Evolutionary conservation across 176 grass and related monocot species (phyloP), one percentile per base, ranked within the genome.

Genomic region (Aegilops bicornis): DNA sequence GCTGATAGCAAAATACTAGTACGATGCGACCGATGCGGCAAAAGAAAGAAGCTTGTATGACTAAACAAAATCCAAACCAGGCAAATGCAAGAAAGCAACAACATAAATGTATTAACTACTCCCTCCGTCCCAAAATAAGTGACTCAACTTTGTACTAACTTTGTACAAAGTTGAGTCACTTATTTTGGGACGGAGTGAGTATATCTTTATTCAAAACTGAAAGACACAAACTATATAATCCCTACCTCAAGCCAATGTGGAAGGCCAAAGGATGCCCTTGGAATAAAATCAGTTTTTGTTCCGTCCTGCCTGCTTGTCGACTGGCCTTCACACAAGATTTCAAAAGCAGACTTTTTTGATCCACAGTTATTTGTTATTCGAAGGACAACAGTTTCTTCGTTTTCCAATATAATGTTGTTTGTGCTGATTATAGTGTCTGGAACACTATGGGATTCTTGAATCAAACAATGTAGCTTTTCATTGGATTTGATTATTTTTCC

Each of bases 401-500:
- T 92, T 95, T 98, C 89, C 86, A 98, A 59, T 72, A 95, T 94
- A 83, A 98, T 98, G 82, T 92, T 91, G 61, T 95, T 95, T 82
- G 96, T 95, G 86, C 96, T 95, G 47, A 95, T 78, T 79, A 90
- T 91, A 86, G 90, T 92, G 78, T 98, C 96, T n/a, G 96, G 96
- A 79, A 98, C 86, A 83, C 36, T 27, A 78, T 81, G 75, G 16
- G 65, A 91, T 35, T 92, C 88, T 69, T 86, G 72, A 71, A 98
- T 81, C 75, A 89, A 84, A 84, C 54, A 54, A 15, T 65, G 17
- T 39, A 98, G 52, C 75, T 83, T 92, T 79, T 91, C 73, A 62
- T 92, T 65, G 40, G 88, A 94, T 79, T 91, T 10, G 0, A 95
- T 88, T 92, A 98, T 94, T 76, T 91, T 75, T 73, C 86, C 88